These are phyloP conservation scores for Elsinoe australis DNA, from an alignment of 2,329 filamentous ascomycete species.

Conservation along the genomic window DNA sequence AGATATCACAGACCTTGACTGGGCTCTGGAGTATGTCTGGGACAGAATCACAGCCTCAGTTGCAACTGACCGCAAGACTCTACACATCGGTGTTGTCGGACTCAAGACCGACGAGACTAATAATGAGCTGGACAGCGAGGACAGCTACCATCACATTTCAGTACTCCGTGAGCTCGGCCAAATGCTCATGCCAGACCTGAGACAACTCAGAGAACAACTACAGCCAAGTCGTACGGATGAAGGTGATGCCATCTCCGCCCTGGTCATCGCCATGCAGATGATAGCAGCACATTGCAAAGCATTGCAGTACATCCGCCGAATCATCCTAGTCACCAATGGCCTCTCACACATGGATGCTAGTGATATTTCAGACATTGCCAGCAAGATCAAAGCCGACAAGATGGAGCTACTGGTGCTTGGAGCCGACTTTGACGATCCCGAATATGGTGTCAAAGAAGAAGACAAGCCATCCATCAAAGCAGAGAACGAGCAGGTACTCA, in stretches of 20 bases:
- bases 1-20: slow-evolving; percentile 73
- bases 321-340: slow-evolving; percentile 81
- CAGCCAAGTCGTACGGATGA: slow-evolving; percentile 58
- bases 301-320: slow-evolving; percentile 70
- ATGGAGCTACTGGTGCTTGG: slow-evolving; percentile 78
- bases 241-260: slow-evolving; percentile 79
- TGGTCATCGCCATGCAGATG: slow-evolving; percentile 81
- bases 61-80: slow-evolving; percentile 64
- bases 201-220: slow-evolving; percentile 55
- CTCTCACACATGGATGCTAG: slow-evolving; percentile 64
- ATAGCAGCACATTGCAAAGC: slow-evolving; percentile 72
- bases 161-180: slow-evolving; percentile 60
- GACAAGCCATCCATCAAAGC: slow-evolving; percentile 64
- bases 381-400: slow-evolving; percentile 64
- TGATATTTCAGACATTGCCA: slow-evolving; percentile 60
- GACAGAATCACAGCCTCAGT: slow-evolving; percentile 77
- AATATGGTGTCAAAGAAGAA: slow-evolving; percentile 88
- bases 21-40: slow-evolving; percentile 87
- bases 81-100: slow-evolving; percentile 70
- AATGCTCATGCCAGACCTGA: slow-evolving; percentile 61
- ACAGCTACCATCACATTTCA: slow-evolving; percentile 73
- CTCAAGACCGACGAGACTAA: slow-evolving; percentile 68
- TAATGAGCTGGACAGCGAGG: slow-evolving; percentile 58
- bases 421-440: slow-evolving; percentile 85
- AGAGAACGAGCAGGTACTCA: slow-evolving; percentile 66